Percentiles rank a stretch among this genome's conserved stretches.
phyloP scores from a whole-genome alignment of 768 basidiomycete genomes.

The Porphyrellus cyaneotinctus region DNA sequence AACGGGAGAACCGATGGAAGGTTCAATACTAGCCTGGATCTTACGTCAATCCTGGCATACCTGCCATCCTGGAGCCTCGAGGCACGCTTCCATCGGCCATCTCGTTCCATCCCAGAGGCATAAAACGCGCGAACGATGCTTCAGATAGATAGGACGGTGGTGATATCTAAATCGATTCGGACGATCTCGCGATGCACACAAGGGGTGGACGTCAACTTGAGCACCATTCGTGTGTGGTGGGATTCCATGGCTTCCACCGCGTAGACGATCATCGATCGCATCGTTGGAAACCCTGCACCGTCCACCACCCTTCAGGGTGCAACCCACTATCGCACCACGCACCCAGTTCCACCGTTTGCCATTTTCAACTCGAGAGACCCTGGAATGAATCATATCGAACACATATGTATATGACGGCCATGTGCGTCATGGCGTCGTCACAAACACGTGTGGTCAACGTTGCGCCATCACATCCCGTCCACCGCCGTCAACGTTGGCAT shows the following conservation, averaged over 20 bases:
- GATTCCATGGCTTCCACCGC: background rate
- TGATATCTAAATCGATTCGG: conserved; percentile 6
- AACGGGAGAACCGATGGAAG: conserved; percentile 7
- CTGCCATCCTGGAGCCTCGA: conserved; percentile 12
- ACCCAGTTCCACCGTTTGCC: no score
- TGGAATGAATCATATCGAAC: background rate
- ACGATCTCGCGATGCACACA: background rate
- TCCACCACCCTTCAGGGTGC: background rate
- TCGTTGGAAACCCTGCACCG: background rate
- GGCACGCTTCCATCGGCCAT: conserved; percentile 1
- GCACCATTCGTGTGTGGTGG: background rate
- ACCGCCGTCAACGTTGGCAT: background rate
- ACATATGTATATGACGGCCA: background rate
- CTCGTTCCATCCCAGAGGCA: background rate
- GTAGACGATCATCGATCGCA: conserved; percentile 1
- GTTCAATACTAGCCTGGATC: background rate
- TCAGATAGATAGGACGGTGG: no score
- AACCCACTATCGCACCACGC: background rate
- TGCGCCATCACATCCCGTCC: background rate
- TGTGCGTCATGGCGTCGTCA: conserved; percentile 7
- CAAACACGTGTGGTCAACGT: conserved; percentile 21
- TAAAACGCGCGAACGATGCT: no score
- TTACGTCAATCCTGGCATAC: conserved; percentile 12
- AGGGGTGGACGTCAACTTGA: background rate
- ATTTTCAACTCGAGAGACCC: background rate